Evolutionary conservation across 805 yeast species (phyloP).

Genomic region (Metschnikowia hibisci): DNA sequence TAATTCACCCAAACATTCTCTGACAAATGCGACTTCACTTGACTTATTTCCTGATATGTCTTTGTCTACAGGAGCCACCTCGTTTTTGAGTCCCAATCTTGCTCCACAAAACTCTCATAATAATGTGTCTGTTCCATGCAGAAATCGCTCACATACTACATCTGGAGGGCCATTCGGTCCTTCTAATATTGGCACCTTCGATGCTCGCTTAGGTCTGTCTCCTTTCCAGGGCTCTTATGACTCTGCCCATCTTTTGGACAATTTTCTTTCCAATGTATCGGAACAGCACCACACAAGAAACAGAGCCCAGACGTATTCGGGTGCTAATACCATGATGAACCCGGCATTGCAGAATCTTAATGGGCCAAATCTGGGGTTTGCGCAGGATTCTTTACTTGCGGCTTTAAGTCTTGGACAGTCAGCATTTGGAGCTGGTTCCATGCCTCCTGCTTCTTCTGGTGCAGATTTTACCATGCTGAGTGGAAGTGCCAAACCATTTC

Average conservation of each 20-base stretch:
- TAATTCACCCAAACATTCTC: conserved; percentile 16
- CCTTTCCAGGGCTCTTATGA: conserved; percentile 23
- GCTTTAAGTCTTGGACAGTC: conserved; percentile 4
- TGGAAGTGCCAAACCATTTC: conserved; percentile 17
- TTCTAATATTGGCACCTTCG: conserved; percentile 15
- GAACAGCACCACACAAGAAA: conserved; percentile 21
- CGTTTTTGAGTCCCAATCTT: conserved; percentile 20
- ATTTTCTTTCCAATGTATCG: conserved; percentile 24
- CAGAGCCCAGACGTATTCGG: conserved; percentile 42
- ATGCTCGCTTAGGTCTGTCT: conserved; percentile 21
- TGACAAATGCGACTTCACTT: conserved; percentile 9
- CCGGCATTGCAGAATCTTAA: background rate
- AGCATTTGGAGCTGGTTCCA: conserved; percentile 4
- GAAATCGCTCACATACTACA: conserved; percentile 51
- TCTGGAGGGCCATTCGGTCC: conserved; percentile 31
- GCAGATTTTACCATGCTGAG: conserved; percentile 5
- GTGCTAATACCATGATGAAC: conserved; percentile 17
- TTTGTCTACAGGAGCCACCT: conserved; percentile 11
- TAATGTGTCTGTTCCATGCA: conserved; percentile 9
- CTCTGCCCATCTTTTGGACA: conserved; percentile 30
- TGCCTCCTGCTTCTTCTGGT: conserved; percentile 4
- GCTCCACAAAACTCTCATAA: conserved; percentile 18
- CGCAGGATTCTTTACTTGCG: background rate
- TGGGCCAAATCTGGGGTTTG: no score
- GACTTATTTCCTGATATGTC: conserved; percentile 13